Evolutionary conservation across 805 yeast genomes (phyloP).

Genomic region (Torulaspora gathmanii): DNA sequence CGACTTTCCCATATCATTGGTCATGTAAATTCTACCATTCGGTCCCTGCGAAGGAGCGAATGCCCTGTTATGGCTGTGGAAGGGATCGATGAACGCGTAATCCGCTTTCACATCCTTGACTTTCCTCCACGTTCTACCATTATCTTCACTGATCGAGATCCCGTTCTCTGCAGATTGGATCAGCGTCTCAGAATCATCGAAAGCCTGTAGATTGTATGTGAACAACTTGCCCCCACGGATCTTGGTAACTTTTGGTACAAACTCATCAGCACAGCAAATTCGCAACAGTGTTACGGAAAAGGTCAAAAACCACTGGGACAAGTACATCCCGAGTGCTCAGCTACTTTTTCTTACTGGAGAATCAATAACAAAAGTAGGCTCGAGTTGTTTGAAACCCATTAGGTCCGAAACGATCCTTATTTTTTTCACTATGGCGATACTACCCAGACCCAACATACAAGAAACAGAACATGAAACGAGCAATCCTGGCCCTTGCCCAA

Average conservation of each 20-base stretch:
- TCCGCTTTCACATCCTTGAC: conserved; percentile 9
- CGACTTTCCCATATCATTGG: conserved; percentile 30
- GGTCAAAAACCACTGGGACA: conserved; percentile 3
- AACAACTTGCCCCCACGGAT: background rate
- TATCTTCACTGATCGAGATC: conserved; percentile 42
- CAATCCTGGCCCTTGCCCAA: no score
- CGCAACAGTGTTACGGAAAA: background rate
- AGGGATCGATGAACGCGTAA: conserved; percentile 14
- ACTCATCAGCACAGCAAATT: conserved; percentile 11
- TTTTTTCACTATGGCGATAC: no score
- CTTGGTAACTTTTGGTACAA: conserved; percentile 21
- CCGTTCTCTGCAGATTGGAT: conserved; percentile 30
- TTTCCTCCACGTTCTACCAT: conserved; percentile 47
- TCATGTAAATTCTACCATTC: conserved; percentile 15
- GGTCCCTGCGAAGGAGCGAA: conserved; percentile 6
- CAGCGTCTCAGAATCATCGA: conserved; percentile 53
- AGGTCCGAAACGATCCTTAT: background rate
- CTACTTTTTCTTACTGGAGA: no score
- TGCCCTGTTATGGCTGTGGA: conserved; percentile 22
- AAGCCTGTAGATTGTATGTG: conserved; percentile 20
- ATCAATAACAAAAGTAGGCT: no score
- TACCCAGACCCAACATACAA: no score
- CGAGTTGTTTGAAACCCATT: background rate
- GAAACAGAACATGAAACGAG: background rate
- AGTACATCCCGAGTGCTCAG: conserved; percentile 4